phyloP scores from a whole-genome alignment of 768 basidiomycete genomes.

The Bullera alba region DNA sequence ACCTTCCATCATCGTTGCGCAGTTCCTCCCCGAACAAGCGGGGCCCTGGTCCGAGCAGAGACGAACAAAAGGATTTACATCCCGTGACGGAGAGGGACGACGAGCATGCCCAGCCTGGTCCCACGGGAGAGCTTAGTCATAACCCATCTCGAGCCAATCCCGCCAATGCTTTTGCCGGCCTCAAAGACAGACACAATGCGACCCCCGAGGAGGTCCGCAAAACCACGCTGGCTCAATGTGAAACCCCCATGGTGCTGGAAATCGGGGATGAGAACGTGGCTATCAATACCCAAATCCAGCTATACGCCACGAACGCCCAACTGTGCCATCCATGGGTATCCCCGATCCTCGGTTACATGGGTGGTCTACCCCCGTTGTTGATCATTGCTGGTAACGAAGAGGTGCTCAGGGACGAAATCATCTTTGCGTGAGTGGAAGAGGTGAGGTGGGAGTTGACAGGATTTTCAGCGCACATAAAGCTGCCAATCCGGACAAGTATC shows the following conservation, averaged over 20 bases:
- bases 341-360: constrained; percentile 68
- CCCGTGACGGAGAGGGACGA: constrained; percentile 22
- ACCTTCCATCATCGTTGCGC: neutral
- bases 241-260: constrained; percentile 28
- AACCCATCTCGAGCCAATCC: constrained; percentile 39
- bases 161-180: constrained; percentile 9
- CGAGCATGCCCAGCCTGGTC: constrained; percentile 29
- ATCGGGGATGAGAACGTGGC: constrained; percentile 45
- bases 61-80: constrained; percentile 17
- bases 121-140: constrained; percentile 13
- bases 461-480: constrained; percentile 73
- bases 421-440: constrained; percentile 62
- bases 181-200: constrained; percentile 7
- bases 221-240: constrained; percentile 32
- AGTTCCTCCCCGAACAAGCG: neutral
- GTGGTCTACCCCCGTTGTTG: constrained; percentile 79
- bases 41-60: neutral
- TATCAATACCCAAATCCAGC: constrained; percentile 63
- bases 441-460: constrained; percentile 3
- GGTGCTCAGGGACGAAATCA: constrained; percentile 82
- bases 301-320: constrained; percentile 76
- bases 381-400: constrained; percentile 84
- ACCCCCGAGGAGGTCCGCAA: constrained; percentile 3
- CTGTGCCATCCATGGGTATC: constrained; percentile 55
- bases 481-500: constrained; percentile 69